A percentile compares a stretch with the other conserved stretches of the same genome.
Conservation (phyloP, 805 yeast species). For the Candida maltosa region DNA sequence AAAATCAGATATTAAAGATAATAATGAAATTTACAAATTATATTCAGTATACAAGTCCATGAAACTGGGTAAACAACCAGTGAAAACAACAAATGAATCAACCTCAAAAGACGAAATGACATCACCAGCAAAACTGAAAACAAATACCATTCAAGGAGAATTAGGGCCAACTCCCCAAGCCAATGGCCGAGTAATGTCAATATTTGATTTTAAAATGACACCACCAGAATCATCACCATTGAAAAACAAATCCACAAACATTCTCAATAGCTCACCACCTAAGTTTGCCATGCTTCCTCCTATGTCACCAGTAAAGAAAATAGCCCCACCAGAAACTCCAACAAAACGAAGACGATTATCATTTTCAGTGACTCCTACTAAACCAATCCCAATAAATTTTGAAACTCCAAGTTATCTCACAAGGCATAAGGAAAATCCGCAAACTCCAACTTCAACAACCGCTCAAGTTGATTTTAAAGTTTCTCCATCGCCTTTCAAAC, state of each 20-base stretch:
- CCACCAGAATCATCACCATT: constrained; percentile 44
- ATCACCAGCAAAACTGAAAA: neutral
- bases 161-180: constrained; percentile 89
- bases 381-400: neutral
- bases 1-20: constrained; percentile 31
- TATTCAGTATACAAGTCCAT: constrained; percentile 28
- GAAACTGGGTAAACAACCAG: constrained; percentile 9
- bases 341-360: constrained; percentile 5
- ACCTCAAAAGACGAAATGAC: neutral
- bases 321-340: constrained; percentile 10
- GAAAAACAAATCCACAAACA: constrained; percentile 13
- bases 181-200: constrained; percentile 69
- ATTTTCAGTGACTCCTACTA: constrained; percentile 3
- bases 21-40: constrained; percentile 23
- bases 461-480: constrained; percentile 22
- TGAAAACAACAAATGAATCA: constrained; percentile 1
- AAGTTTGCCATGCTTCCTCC: neutral
- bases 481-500: constrained; percentile 46
- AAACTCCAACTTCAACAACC: constrained; percentile 5
- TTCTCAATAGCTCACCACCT: neutral
- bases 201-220: constrained; percentile 56
- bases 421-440: neutral
- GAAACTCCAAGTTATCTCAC: constrained; percentile 9
- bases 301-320: neutral
- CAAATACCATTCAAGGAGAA: constrained; percentile 21